Evolutionary conservation across 2,329 filamentous ascomycete genomes (phyloP), one percentile per base, ranked within the genome.

Genomic region (Phoma sp.): DNA sequence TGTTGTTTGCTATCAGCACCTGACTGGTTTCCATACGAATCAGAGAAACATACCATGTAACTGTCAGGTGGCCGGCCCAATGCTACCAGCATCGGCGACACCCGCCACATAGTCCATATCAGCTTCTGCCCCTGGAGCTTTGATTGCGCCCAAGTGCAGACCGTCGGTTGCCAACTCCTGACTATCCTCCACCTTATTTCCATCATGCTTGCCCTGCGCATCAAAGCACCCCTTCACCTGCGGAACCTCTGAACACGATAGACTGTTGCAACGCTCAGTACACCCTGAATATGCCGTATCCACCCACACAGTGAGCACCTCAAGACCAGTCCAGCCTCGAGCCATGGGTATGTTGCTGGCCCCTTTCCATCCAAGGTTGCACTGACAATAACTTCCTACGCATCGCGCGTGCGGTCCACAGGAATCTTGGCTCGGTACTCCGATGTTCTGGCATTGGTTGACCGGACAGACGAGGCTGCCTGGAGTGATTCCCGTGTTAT

Each of bases 311-410:
- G 53, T 56, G 25, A 56, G 41, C 19, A 31, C 46, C 15, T 56
- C 53, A 27, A 56, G 53, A 7, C 53, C 53, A 2, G 22, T 50
- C 53, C 53, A 56, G 3, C 53, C 53, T 22, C 53, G 47, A 43
- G 43, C 21, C 27, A 22, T 35, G 1, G 21, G 5, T n/a, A 36
- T 10, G 38, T 40, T 9, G 12, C 15, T 27, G 8, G 21, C 32
- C 8, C 47, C 25, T 19, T 56, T 56, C 47, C 46, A 51, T 27
- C 53, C 53, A 24, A 56, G 13, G 4, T 51, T 29, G 17, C 53
- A 56, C 12, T 41, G 46, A 12, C 53, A 56, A 15, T 43, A 46
- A 7, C 9, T 31, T 3, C 17, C 17, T 8, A 56, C 13, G 13
- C 53, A 56, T 35, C 47, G 38, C 9, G 53, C 47, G 17, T 56